A percentile compares a stretch with the other conserved stretches of the same genome.
Evolutionary conservation across 352 stramenopile species (phyloP).

Genomic region (Halophytophthora batemanensis): DNA sequence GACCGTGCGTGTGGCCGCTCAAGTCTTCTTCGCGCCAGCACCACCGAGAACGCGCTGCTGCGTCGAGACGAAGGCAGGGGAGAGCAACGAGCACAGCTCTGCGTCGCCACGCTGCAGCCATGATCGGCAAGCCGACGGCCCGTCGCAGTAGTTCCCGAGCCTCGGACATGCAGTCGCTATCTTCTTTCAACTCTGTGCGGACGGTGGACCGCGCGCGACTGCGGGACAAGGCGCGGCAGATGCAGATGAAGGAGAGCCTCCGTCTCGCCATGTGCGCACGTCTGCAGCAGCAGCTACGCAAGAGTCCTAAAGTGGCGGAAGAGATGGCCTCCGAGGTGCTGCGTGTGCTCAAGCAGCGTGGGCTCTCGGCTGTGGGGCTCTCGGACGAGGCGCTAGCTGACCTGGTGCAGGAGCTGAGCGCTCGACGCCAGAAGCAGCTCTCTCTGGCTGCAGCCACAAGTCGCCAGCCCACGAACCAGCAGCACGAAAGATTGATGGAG

Average conservation of each 20-base stretch:
- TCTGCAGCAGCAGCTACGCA: constrained; percentile 69
- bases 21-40: no score
- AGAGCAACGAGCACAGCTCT: no score
- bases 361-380: constrained; percentile 28
- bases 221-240: constrained; percentile 54
- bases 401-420: constrained; percentile 42
- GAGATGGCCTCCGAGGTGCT: constrained; percentile 59
- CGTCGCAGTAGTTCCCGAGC: constrained; percentile 27
- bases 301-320: constrained; percentile 58
- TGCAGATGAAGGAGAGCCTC: constrained; percentile 77
- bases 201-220: constrained; percentile 69
- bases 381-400: constrained; percentile 36
- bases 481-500: constrained; percentile 27
- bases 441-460: constrained; percentile 11
- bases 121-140: constrained; percentile 37
- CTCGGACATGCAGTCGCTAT: constrained; percentile 35
- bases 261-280: constrained; percentile 64
- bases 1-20: no score
- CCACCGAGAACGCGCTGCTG: no score
- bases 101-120: neutral
- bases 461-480: constrained; percentile 4
- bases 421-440: constrained; percentile 34
- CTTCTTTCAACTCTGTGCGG: constrained; percentile 32
- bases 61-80: no score
- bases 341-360: constrained; percentile 44